phyloP scores from a whole-genome alignment of 2,329 filamentous ascomycete genomes.

The Colletotrichum sp. region DNA sequence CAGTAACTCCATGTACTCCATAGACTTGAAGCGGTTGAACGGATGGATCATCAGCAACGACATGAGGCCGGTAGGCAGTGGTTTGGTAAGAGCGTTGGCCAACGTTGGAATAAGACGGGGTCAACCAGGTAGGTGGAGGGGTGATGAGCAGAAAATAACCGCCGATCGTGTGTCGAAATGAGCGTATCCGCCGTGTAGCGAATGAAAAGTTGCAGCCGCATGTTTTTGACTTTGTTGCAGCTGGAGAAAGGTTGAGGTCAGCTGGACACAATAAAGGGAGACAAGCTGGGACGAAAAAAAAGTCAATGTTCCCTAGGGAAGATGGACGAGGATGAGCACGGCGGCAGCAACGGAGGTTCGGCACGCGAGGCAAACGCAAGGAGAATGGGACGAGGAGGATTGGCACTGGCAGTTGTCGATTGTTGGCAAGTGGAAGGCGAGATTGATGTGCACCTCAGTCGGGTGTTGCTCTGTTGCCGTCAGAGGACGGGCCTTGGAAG shows the following conservation, averaged over 20 bases:
- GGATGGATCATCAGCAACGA: neutral
- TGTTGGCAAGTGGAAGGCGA: neutral
- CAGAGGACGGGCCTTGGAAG: neutral
- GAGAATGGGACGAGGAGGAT: neutral
- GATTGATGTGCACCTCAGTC: neutral
- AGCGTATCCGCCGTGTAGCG: neutral
- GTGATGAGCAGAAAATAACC: slow-evolving; percentile 8
- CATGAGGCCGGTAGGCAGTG: neutral
- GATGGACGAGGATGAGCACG: neutral
- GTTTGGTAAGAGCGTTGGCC: neutral
- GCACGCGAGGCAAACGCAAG: neutral
- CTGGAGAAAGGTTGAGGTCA: slow-evolving; percentile 18
- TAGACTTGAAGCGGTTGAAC: neutral
- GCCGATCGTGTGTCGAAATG: slow-evolving; percentile 14
- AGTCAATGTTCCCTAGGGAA: neutral
- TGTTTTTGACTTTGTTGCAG: slow-evolving; percentile 19
- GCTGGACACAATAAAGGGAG: slow-evolving; percentile 9
- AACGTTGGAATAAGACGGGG: neutral
- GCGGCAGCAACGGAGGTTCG: slow-evolving; percentile 3
- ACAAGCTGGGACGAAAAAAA: slow-evolving; percentile 3
- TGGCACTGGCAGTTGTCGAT: neutral
- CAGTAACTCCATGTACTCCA: neutral
- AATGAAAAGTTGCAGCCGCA: neutral
- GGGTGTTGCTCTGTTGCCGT: neutral
- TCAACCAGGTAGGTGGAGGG: slow-evolving; percentile 6